Conservation (phyloP, 2,329 filamentous ascomycete species). For the Sclerotinia minor region DNA sequence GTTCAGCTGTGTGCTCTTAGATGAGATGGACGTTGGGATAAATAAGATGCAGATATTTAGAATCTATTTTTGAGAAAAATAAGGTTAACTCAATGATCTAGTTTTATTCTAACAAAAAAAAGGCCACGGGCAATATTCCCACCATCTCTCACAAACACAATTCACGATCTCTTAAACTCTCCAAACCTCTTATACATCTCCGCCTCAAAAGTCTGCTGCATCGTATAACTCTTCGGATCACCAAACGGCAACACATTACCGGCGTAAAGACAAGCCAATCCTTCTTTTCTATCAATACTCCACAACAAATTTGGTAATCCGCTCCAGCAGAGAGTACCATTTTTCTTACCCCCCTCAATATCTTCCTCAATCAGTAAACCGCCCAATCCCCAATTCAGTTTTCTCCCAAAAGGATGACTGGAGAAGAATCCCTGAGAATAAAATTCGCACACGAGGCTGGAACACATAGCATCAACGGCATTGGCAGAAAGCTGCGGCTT, state of each 20-base stretch:
- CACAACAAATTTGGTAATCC: slow-evolving; percentile 50
- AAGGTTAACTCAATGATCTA: not conserved
- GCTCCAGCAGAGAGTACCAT: slow-evolving; percentile 47
- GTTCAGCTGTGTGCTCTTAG: too few species aligned
- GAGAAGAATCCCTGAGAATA: slow-evolving; percentile 36
- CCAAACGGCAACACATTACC: slow-evolving; percentile 48
- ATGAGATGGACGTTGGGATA: too few species aligned
- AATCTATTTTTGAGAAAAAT: not conserved
- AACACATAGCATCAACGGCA: slow-evolving; percentile 22
- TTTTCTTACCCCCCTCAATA: slow-evolving; percentile 43
- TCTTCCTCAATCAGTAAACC: slow-evolving; percentile 28
- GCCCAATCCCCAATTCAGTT: slow-evolving; percentile 9
- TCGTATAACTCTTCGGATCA: slow-evolving; percentile 42
- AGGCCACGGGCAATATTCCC: too few species aligned
- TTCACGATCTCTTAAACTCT: not conserved
- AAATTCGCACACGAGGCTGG: slow-evolving; percentile 22
- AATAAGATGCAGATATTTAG: too few species aligned
- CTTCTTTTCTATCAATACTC: slow-evolving; percentile 46
- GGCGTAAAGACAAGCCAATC: slow-evolving; percentile 46
- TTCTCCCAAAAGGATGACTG: not conserved
- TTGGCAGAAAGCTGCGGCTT: slow-evolving; percentile 33
- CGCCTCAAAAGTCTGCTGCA: slow-evolving; percentile 46
- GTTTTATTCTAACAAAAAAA: not conserved
- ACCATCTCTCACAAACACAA: not conserved
- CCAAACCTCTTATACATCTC: slow-evolving; percentile 42